Evolutionary conservation across 2,329 filamentous ascomycete genomes (phyloP), one percentile per base, ranked within the genome.

Genomic region (Botrytis medusae): DNA sequence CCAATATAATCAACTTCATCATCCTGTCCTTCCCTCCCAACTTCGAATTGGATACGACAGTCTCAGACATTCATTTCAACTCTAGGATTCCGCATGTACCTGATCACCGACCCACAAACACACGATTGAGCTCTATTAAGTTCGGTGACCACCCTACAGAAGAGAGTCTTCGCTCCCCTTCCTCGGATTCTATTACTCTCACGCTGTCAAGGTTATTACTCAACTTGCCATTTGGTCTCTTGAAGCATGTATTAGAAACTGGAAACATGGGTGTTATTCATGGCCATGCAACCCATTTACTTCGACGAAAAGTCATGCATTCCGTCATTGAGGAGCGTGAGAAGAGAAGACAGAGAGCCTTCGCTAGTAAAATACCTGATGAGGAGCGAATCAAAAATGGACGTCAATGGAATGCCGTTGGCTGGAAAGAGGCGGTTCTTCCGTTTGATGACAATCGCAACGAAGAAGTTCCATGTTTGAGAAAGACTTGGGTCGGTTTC

Each of bases 191-290:
- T 32, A 79, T 80, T 64, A 78, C 79, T 29, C 75, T 85, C 44
- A 81, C 87, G 0, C 82, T 94, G 8, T 94, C 92, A 0, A 89
- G 87, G 42, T 84, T 93, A 34, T 83, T 95, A 2, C 83, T 93
- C 70, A 93, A 92, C 59, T 83, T 94, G 9, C 92, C 92, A 0
- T 92, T 92, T 76, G 84, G 87, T 22, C 83, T 91, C 42, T 84
- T 95, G 37, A 90, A 92, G 81, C 85, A 86, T 74, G 82, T 93
- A 2, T 84, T 94, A 48, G 90, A 92, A 77, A 89, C 89, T 69
- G 85, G 84, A 20, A 85, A 85, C 40, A 84, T 90, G 14, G 87
- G 87, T 60, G 83, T 84, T 62, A 82, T 84, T 44, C 83, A 84
- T n/a, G 86, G 84, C 34, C 88, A 86, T 84, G 83, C 85, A 40